A percentile compares a stretch with the other conserved stretches of the same genome.
phyloP scores from a whole-genome alignment of 176 grass and related monocot species.

The Rhipidocladum racemiflorum region DNA sequence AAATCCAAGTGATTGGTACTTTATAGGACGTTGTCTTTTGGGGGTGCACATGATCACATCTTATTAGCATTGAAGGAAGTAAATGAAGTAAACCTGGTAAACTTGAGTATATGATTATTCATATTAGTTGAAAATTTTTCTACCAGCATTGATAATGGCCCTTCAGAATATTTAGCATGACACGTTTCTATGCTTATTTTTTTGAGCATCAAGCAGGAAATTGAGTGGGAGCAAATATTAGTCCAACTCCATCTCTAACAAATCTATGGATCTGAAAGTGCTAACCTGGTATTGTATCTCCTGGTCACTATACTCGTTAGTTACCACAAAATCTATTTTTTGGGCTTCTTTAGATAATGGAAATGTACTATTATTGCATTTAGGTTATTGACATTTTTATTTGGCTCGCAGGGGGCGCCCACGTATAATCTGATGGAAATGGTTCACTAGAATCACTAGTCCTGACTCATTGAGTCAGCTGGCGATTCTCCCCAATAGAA shows the following conservation, averaged over 20 bases:
- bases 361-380: neutral
- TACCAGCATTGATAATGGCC: neutral
- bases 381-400: neutral
- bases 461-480: neutral
- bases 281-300: neutral
- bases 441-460: neutral
- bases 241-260: neutral
- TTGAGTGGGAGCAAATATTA: neutral
- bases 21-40: neutral
- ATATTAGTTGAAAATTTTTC: neutral
- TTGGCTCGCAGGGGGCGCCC: neutral
- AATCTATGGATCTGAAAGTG: slow-evolving; percentile 6
- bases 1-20: neutral
- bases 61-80: neutral
- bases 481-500: neutral
- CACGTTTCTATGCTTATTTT: neutral
- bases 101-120: slow-evolving; percentile 3
- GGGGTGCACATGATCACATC: neutral
- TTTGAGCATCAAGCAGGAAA: neutral
- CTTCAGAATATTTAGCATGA: slow-evolving; percentile 23
- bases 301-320: neutral
- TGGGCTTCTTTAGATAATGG: neutral
- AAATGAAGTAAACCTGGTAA: neutral
- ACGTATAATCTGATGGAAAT: neutral
- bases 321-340: neutral